A percentile compares a stretch with the other conserved stretches of the same genome.
Conservation (phyloP, 1,139 yeast genomes). For the Saccharomyces hybrid region DNA sequence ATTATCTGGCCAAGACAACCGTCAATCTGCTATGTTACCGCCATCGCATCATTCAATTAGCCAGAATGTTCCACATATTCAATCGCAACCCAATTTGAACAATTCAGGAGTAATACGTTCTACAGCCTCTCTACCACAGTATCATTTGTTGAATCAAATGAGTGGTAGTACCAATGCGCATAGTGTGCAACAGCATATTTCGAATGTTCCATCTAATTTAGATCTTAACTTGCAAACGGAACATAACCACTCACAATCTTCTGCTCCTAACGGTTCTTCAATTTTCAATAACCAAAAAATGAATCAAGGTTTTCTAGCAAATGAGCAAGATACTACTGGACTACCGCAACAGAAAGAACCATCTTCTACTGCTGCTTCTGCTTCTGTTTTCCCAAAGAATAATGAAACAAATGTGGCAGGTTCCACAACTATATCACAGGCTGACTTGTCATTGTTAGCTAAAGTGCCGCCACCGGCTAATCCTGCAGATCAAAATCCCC, state of each 20-base stretch:
- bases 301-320: conserved; percentile 5
- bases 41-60: neutral
- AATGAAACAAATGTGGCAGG: conserved; percentile 11
- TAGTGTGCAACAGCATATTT: neutral
- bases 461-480: conserved; percentile 93
- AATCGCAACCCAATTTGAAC: neutral
- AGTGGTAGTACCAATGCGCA: neutral
- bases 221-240: neutral
- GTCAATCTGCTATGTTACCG: neutral
- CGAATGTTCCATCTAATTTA: neutral
- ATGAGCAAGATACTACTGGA: conserved; percentile 4
- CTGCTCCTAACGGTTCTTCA: conserved; percentile 11
- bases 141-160: neutral
- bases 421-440: conserved; percentile 38
- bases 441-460: conserved; percentile 59
- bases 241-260: neutral
- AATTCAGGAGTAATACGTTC: neutral
- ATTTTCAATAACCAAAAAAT: conserved; percentile 7
- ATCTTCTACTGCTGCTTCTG: conserved; percentile 10
- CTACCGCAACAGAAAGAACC: conserved; percentile 15
- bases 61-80: neutral
- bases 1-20: neutral
- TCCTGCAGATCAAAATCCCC: conserved; percentile 98
- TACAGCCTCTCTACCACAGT: neutral
- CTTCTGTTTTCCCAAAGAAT: neutral